phyloP scores from a whole-genome alignment of 352 stramenopile genomes.

The Phytopythium ostracodes region DNA sequence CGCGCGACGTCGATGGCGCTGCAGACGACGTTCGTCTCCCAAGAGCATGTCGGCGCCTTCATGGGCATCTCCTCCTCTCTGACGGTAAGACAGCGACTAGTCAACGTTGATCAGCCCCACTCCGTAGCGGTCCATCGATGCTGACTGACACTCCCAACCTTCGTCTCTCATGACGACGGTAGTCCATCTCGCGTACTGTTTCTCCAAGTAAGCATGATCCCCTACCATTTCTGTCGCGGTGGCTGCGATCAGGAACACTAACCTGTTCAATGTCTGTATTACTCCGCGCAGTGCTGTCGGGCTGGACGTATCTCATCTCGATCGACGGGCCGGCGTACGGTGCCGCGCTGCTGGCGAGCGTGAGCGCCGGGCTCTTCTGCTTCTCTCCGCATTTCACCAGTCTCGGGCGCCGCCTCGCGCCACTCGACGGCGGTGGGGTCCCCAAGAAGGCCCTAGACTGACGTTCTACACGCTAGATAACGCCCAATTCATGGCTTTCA shows the following conservation, averaged over 20 bases:
- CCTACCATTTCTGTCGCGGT: background rate
- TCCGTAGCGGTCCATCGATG: background rate
- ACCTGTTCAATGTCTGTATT: no score
- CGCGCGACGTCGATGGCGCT: slow-evolving; percentile 75
- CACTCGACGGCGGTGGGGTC: slow-evolving; percentile 7
- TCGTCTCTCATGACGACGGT: background rate
- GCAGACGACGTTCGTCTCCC: slow-evolving; percentile 65
- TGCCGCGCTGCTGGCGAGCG: slow-evolving; percentile 49
- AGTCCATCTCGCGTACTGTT: slow-evolving; percentile 79
- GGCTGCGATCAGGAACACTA: background rate
- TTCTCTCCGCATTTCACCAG: slow-evolving; percentile 60
- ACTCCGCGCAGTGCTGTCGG: slow-evolving; percentile 72
- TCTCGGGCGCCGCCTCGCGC: slow-evolving; percentile 21
- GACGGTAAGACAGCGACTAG: slow-evolving; percentile 41
- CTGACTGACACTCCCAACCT: background rate
- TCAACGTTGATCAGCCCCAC: no score
- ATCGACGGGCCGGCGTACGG: slow-evolving; percentile 68
- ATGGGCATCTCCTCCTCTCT: slow-evolving; percentile 79
- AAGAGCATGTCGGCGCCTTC: slow-evolving; percentile 67
- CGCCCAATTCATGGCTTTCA: background rate
- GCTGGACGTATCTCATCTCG: slow-evolving; percentile 70
- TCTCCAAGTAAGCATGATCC: slow-evolving; percentile 48
- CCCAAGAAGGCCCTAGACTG: slow-evolving; percentile 34
- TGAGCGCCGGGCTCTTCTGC: slow-evolving; percentile 57
- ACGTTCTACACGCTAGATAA: background rate